Base-by-base conservation (phyloP, 1,139 yeast genomes). In the Wickerhamomyces sp. region DNA sequence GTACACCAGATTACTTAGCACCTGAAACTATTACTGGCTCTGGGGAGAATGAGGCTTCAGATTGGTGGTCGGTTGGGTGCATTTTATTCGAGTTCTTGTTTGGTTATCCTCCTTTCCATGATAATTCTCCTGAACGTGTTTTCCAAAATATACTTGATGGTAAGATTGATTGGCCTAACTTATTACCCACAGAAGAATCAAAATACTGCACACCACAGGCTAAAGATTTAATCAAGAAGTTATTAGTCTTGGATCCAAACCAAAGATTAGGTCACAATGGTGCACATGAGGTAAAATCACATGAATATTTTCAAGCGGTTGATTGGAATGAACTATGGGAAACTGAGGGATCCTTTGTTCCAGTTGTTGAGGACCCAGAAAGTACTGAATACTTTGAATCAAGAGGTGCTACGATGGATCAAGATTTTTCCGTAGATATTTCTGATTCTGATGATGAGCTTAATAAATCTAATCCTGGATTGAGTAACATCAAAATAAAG, bases 61-160 rank as follows among this genome's bases (percentile, higher is more conserved):
- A 94, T 67, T 94, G 98, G 98, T 94, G 98, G 98, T 87, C 97
- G 2, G 76, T 90, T 33, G 99, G 99, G 0, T 92, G 97, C 62
- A 89, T 94, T 42, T 64, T 90, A 40, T 94, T 92, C 66, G 99
- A 94, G 61, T 83, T 92, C 55, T 63, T 89, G 38, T 86, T 86
- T 59, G 98, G 98, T 0, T 86, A 81, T 56, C 97, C 98, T 1
- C 99, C 99, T 3, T 94, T 94, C 60, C 95, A 88, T 60, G 95
- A 87, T 1, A 68, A 70, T 7, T 72, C 90, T 1, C 95, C 97
- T 0, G 87, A 83, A 37, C 67, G 70, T 44, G 96, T 94, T 0
- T 92, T 94, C 58, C 76, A 79, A 40, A 89, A 88, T 50, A 92
- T 94, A 35, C 66, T 89, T 41, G 67, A 64, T 17, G 81, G 92